Percentiles rank a stretch among this genome's conserved stretches.
phyloP scores from a whole-genome alignment of 495 filamentous ascomycete species.

The Physcia stellaris region DNA sequence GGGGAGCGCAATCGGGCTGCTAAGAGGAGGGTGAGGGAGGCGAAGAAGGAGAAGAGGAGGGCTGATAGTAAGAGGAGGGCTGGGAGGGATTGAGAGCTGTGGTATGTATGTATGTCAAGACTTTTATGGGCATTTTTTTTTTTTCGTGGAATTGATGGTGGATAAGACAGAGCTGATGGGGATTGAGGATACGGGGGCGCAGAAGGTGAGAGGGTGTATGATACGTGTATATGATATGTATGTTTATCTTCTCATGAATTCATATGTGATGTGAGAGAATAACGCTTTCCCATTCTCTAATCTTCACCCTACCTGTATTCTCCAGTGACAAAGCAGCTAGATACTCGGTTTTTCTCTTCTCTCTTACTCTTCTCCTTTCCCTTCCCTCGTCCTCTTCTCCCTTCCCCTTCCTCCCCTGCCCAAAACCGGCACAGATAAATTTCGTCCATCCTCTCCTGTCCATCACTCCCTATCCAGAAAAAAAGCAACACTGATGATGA shows the following conservation, averaged over 20 bases:
- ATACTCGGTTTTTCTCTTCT: background rate
- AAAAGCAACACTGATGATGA: no score
- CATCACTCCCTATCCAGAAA: no score
- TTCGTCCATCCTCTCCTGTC: background rate
- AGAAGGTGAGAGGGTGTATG: no score
- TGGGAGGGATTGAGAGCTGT: no score
- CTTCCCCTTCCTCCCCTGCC: background rate
- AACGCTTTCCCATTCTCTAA: background rate
- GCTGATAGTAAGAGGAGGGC: slow-evolving; percentile 51
- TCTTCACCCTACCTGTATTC: no score
- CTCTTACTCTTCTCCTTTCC: background rate
- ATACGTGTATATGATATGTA: no score
- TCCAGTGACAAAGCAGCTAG: background rate
- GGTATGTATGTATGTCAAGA: background rate
- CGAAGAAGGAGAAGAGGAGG: slow-evolving; percentile 69
- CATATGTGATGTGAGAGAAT: background rate
- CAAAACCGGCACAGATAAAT: background rate
- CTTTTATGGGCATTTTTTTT: background rate
- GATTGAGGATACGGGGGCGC: no score
- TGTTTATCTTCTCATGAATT: background rate
- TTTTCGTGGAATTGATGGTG: background rate
- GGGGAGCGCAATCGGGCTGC: slow-evolving; percentile 83
- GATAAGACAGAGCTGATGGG: background rate
- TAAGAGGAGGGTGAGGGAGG: slow-evolving; percentile 73
- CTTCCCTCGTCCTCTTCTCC: background rate